Conservation (phyloP, 1,284 basidiomycete genomes). For the Trichosporon faecale region DNA sequence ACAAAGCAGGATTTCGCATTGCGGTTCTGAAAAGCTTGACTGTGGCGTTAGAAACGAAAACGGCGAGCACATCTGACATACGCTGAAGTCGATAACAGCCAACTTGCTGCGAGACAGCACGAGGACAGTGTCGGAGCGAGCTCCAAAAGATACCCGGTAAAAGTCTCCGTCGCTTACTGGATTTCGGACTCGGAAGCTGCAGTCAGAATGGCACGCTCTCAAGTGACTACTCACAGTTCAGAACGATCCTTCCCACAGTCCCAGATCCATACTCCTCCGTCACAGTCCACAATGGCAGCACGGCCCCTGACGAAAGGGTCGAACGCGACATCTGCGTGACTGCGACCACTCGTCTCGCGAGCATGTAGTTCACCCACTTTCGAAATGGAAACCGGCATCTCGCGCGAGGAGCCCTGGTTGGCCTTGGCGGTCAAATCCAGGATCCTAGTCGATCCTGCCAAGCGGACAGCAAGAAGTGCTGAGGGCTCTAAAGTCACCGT, state of each 20-base stretch:
- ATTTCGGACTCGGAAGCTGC: constrained; percentile 29
- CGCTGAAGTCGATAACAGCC: constrained; percentile 32
- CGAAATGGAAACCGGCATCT: constrained; percentile 21
- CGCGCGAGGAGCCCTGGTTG: constrained; percentile 23
- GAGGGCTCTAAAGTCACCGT: constrained; percentile 24
- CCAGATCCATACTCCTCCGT: constrained; percentile 45
- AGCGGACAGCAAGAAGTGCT: constrained; percentile 29
- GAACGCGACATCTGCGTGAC: constrained; percentile 37
- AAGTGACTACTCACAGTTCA: constrained; percentile 12
- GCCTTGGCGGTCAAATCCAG: constrained; percentile 26
- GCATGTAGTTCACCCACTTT: constrained; percentile 17
- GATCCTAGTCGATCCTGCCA: constrained; percentile 27
- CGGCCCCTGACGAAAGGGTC: constrained; percentile 32
- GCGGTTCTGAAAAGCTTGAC: no score
- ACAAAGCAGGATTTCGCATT: background rate
- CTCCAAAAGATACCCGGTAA: constrained; percentile 39
- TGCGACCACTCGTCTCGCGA: constrained; percentile 24
- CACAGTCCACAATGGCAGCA: constrained; percentile 38
- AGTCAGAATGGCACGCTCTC: background rate
- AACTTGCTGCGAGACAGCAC: constrained; percentile 31
- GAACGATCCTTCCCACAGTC: constrained; percentile 1
- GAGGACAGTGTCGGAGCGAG: constrained; percentile 30
- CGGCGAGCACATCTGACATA: constrained; percentile 5
- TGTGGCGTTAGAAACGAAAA: background rate
- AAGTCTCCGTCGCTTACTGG: constrained; percentile 28